A percentile compares a stretch with the other conserved stretches of the same genome.
Conservation (phyloP, 1,284 basidiomycete genomes). For the Pisolithus thermaeus region DNA sequence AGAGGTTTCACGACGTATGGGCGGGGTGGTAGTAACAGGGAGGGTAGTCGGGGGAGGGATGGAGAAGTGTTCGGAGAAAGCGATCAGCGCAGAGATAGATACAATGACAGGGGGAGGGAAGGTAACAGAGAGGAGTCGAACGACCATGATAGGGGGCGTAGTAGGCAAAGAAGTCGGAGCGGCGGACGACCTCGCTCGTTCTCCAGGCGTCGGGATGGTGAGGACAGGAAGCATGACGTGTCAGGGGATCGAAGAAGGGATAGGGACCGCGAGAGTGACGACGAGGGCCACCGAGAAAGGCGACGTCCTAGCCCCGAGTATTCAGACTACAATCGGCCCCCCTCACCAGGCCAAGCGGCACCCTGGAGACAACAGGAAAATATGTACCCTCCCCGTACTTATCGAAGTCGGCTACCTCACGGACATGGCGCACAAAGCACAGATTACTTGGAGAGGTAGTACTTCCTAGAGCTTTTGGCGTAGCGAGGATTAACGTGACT, state of each 20-base stretch:
- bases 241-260: slow-evolving; percentile 13
- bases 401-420: slow-evolving; percentile 16
- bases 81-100: slow-evolving; percentile 10
- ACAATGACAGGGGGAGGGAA: slow-evolving; percentile 12
- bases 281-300: slow-evolving; percentile 6
- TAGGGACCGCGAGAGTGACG: slow-evolving; percentile 8
- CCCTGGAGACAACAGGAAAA: slow-evolving; percentile 35
- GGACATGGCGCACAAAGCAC: slow-evolving; percentile 17
- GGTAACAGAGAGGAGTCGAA: slow-evolving; percentile 15
- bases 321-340: slow-evolving; percentile 25
- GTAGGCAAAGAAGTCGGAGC: slow-evolving; percentile 5
- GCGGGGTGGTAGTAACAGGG: slow-evolving; percentile 17
- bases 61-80: slow-evolving; percentile 3
- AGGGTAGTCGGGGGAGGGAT: slow-evolving; percentile 2
- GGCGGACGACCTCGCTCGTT: slow-evolving; percentile 1
- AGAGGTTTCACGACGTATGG: not conserved
- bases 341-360: slow-evolving; percentile 14
- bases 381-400: slow-evolving; percentile 35
- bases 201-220: slow-evolving; percentile 7
- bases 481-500: not conserved
- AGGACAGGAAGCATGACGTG: slow-evolving; percentile 7
- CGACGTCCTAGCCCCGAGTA: slow-evolving; percentile 25
- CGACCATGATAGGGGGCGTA: slow-evolving; percentile 12
- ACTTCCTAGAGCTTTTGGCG: not conserved
- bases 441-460: slow-evolving; percentile 38